These are phyloP conservation scores for Tympanopsis confertula DNA, from an alignment of 2,329 filamentous ascomycete genomes.

Conservation along the genomic window DNA sequence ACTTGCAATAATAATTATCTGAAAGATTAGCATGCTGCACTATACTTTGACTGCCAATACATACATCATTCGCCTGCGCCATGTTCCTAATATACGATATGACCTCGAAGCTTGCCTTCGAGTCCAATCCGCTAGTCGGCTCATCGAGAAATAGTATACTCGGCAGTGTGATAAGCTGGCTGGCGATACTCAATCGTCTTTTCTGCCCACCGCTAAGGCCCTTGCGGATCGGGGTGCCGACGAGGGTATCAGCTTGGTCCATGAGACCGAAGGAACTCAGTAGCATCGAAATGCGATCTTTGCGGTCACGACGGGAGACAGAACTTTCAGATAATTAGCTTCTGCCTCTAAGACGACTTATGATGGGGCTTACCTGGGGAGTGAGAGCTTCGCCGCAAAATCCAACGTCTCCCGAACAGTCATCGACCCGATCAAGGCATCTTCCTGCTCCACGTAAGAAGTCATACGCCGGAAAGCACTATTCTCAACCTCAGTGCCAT, in stretches of 20 bases:
- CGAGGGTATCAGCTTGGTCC: constrained; percentile 56
- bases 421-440: constrained; percentile 69
- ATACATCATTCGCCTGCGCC: constrained; percentile 52
- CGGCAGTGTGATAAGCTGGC: constrained; percentile 69
- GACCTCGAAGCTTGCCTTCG: constrained; percentile 64
- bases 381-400: constrained; percentile 62
- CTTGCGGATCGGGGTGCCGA: constrained; percentile 73
- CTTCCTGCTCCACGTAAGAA: constrained; percentile 79
- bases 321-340: constrained; percentile 12
- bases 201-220: constrained; percentile 81
- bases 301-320: constrained; percentile 38
- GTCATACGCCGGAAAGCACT: constrained; percentile 52
- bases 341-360: neutral
- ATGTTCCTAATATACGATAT: constrained; percentile 60
- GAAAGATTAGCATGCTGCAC: constrained; percentile 1
- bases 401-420: constrained; percentile 70
- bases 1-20: constrained; percentile 68
- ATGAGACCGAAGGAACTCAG: constrained; percentile 64
- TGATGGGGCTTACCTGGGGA: constrained; percentile 31
- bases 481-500: constrained; percentile 42
- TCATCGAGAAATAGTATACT: constrained; percentile 76
- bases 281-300: constrained; percentile 51
- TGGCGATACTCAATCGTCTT: constrained; percentile 66
- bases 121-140: constrained; percentile 75
- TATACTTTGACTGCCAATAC: constrained; percentile 7